Percentiles rank a stretch among this genome's conserved stretches.
phyloP scores from a whole-genome alignment of 2,329 filamentous ascomycete genomes.

The Clarireedia paspali region DNA sequence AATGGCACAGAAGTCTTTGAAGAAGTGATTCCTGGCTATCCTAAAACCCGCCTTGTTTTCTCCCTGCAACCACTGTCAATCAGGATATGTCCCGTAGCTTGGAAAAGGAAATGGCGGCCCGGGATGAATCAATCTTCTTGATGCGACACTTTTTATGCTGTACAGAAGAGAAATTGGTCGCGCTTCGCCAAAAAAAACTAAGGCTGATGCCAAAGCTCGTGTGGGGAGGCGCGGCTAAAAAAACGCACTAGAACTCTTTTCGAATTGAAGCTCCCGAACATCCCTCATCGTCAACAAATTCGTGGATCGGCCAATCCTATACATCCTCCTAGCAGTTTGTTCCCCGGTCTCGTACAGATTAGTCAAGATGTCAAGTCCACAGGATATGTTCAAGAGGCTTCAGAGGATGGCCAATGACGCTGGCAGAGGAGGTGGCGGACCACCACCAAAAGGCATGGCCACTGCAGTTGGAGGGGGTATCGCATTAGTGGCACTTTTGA shows the following conservation, averaged over 20 bases:
- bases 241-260: slow-evolving; percentile 8
- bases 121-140: background rate
- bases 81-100: background rate
- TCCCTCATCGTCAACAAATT: background rate
- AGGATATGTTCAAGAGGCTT: slow-evolving; percentile 58
- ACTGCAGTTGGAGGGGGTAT: slow-evolving; percentile 47
- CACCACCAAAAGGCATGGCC: slow-evolving; percentile 42
- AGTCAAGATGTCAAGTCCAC: slow-evolving; percentile 41
- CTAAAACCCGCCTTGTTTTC: slow-evolving; percentile 16
- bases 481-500: slow-evolving; percentile 44
- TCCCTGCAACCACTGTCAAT: slow-evolving; percentile 1
- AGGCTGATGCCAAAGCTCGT: slow-evolving; percentile 3
- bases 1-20: slow-evolving; percentile 31
- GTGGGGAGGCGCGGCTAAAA: slow-evolving; percentile 8
- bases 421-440: slow-evolving; percentile 36
- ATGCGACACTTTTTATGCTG: background rate
- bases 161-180: background rate
- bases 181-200: slow-evolving; percentile 1
- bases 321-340: background rate
- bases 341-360: background rate
- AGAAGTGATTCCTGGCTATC: slow-evolving; percentile 30
- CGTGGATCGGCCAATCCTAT: slow-evolving; percentile 2
- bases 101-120: background rate
- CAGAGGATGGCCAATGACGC: slow-evolving; percentile 51
- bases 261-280: slow-evolving; percentile 2